Evolutionary conservation across 73 alveolate species (phyloP), one percentile per base, ranked within the genome.

Genomic region (Tetrahymena thermophila): DNA sequence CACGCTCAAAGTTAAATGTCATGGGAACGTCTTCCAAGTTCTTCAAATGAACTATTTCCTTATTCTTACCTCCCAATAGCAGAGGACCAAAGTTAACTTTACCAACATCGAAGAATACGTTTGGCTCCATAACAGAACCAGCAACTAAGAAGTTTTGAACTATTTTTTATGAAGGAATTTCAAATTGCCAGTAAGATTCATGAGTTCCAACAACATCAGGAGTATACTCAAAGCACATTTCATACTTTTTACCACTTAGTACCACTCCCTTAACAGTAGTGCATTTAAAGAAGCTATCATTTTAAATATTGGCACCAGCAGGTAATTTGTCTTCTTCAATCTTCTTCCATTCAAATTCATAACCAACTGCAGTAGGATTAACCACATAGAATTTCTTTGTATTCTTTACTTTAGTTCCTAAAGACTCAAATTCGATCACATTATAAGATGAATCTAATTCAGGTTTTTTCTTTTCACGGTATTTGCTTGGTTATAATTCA

Each of bases 51-150:
- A 99, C 99, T 14, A 97, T 98, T 98, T 99, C 99, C 94, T 97
- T 98, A 96, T 99, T 99, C 96, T 99, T 98, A 85, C 99, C 99
- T 71, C 99, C 99, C 94, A 99, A 97, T 89, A 99, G 98, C n/a
- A 99, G 98, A 35, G 99, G 99, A 43, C 99, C 99, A 95, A 99
- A 99, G 96, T 99, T 98, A 94, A 99, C 98, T 97, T 99, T 99
- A 31, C 99, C 99, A 35, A 98, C 99, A 95, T 99, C 99, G 43
- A 99, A 97, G 71, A 99, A 98, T 25, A 99, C 99, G 96, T 98
- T 98, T 35, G 99, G 99, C 94, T 99, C 99, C 94, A 98, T 98
- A 42, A 99, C 99, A 89, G 97, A 96, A 56, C 99, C 99, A 96
- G 98, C 99, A 34, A 99, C 97, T 94, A 98, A 96, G 97, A 99